Percentiles rank a stretch among this genome's conserved stretches.
These are phyloP conservation scores for Aspergillus chevalieri DNA, from an alignment of 2,329 filamentous ascomycete genomes.

Conservation along the genomic window DNA sequence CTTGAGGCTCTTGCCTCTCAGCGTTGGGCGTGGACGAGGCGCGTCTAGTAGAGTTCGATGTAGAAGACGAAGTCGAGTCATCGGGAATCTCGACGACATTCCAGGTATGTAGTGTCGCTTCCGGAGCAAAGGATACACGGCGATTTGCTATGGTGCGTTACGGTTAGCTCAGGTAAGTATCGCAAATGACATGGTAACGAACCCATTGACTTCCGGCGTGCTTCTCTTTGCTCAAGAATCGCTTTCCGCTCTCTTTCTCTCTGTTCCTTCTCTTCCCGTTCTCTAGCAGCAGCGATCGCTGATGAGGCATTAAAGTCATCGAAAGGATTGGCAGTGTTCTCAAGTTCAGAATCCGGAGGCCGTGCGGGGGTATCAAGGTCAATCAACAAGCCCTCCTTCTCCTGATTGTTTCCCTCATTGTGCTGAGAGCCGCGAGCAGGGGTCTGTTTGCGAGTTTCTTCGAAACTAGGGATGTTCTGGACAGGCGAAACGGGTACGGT, in stretches of 20 bases:
- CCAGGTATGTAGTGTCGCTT: conserved; percentile 95
- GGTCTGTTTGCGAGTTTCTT: conserved; percentile 44
- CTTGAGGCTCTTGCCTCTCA: conserved; percentile 22
- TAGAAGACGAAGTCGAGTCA: conserved; percentile 72
- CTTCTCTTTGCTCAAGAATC: conserved; percentile 69
- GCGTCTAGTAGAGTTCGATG: conserved; percentile 67
- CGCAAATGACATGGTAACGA: conserved; percentile 9
- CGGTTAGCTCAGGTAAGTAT: conserved; percentile 10
- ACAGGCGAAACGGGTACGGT: conserved; percentile 62
- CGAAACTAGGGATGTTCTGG: conserved; percentile 57
- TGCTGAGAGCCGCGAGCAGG: conserved; percentile 27
- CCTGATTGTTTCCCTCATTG: conserved; percentile 14
- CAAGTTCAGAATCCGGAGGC: conserved; percentile 26
- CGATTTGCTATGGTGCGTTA: conserved; percentile 57
- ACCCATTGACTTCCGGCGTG: conserved; percentile 82
- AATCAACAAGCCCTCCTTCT: conserved; percentile 33
- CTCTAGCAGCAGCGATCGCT: conserved; percentile 59
- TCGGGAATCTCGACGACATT: conserved; percentile 86
- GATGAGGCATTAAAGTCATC: conserved; percentile 37
- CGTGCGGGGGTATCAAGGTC: conserved; percentile 38
- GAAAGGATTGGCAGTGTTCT: conserved; percentile 45
- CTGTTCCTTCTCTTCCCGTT: conserved; percentile 62
- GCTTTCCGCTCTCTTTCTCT: conserved; percentile 54
- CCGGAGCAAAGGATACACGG: conserved; percentile 92
- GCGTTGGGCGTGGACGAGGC: conserved; percentile 55